Base-by-base conservation (phyloP, 2,329 filamentous ascomycete genomes). In the Podosphaera fusca region DNA sequence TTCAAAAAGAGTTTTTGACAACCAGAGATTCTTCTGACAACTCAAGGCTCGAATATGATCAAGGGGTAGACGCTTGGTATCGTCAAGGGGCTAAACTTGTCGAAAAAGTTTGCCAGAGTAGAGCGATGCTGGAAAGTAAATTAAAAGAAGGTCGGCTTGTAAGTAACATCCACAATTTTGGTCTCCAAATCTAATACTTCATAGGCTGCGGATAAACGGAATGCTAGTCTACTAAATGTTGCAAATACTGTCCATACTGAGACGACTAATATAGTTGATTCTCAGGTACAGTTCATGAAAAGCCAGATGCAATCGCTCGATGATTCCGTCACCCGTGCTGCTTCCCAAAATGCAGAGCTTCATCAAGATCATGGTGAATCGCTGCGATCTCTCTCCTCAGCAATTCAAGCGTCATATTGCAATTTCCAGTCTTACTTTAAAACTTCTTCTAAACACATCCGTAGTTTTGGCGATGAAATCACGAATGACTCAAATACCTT, bases 221-320 rank as follows among this genome's bases (percentile, higher is more conserved):
- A 88, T 64, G 80, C 76, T n/a, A 82, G 84, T 4, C 90, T 98
- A 63, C 86, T 90, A 63, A 76, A 78, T 6, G 85, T 85, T 0
- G 89, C 90, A 0, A 84, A 85, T 63, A 86, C 86, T 2, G 88
- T 96, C 1, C 89, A 98, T 63, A 84, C 85, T 38, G 85, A 94
- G 70, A 95, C 90, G 0, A 80, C 95, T 35, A 82, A 83, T 5
- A 90, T 94, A 58, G 89, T 96, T 10, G 85, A 90, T 65, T 82
- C 85, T 58, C 92, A 98, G 70, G 85, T 94, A 71, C 77, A 79
- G 57, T 86, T 94, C 62, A 84, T 98, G 66, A 83, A 85, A 59
- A 77, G 75, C n/a, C 87, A 96, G 69, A 89, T 98, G 78, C 79
- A 82, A 58, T 85, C 87, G 1, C 76, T 98, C 6, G 90, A 96